A percentile compares a stretch with the other conserved stretches of the same genome.
phyloP scores from a whole-genome alignment of 2,329 filamentous ascomycete genomes.

The Fusarium tjaetaba region DNA sequence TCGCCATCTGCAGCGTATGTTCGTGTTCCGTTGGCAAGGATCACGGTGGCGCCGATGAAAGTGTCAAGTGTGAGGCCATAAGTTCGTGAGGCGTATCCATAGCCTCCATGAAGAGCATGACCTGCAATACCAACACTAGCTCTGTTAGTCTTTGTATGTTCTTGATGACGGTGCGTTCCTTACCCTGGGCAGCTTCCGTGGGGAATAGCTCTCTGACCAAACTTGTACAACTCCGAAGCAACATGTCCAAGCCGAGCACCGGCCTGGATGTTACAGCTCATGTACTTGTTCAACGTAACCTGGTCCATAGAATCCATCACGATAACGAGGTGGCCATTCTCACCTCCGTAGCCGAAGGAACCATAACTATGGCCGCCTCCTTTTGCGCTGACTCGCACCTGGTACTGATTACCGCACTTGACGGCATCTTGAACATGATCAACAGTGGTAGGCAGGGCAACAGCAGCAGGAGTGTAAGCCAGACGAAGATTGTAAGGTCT shows the following conservation, averaged over 20 bases:
- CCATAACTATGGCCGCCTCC: slow-evolving; percentile 65
- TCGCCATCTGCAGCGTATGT: slow-evolving; percentile 37
- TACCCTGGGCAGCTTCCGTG: slow-evolving; percentile 65
- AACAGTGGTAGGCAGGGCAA: slow-evolving; percentile 47
- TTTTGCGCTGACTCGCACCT: slow-evolving; percentile 60
- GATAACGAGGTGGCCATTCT: slow-evolving; percentile 54
- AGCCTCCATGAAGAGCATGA: slow-evolving; percentile 45
- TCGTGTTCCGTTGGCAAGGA: slow-evolving; percentile 42
- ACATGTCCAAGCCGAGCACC: slow-evolving; percentile 62
- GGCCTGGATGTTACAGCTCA: slow-evolving; percentile 46
- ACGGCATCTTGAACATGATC: slow-evolving; percentile 57
- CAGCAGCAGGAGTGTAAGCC: slow-evolving; percentile 44
- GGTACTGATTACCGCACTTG: slow-evolving; percentile 53
- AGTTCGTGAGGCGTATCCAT: slow-evolving; percentile 45
- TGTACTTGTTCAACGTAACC: slow-evolving; percentile 40
- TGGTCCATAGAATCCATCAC: slow-evolving; percentile 53
- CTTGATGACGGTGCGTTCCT: background rate
- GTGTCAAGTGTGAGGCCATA: slow-evolving; percentile 45
- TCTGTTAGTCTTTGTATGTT: background rate
- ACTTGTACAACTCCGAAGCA: slow-evolving; percentile 51
- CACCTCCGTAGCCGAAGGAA: slow-evolving; percentile 57
- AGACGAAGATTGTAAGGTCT: slow-evolving; percentile 49
- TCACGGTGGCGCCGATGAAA: slow-evolving; percentile 44
- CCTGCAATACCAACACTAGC: slow-evolving; percentile 44
- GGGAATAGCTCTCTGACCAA: slow-evolving; percentile 54